Base-by-base conservation (phyloP, 768 basidiomycete genomes). In the Pisolithus orientalis region DNA sequence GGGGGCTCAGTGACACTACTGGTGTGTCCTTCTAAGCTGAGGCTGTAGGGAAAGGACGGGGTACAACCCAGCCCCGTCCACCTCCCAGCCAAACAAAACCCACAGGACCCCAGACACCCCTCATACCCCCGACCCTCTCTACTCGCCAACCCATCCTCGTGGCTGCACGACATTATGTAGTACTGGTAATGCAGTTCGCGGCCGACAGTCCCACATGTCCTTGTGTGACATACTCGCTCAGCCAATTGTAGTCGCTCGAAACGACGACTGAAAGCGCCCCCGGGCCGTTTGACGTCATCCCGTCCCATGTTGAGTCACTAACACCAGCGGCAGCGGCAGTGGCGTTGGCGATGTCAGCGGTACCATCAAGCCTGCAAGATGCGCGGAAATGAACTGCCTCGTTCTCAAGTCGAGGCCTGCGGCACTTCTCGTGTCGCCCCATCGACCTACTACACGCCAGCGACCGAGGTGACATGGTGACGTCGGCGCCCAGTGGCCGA, bases 41-140 rank as follows among this genome's bases (percentile, higher is more conserved):
- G 66, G 66, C 66, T 67, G 66, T 67, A 68, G 54, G 66, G 57
- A 69, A 67, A 70, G 65, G 67, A 69, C 69, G 65, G 58, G 57
- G 58, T 70, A 58, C 66, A 68, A 57, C 11, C 34, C 34, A 54
- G 49, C 27, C 16, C 62, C 66, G 66, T 68, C 68, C 56, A 66
- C 68, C 61, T 56, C 57, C 67, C 62, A 63, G 62, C 67, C 69
- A 69, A 59, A 51, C 51, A 49, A 29, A 50, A 63, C 58, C 65
- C 60, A 59, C 46, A 24, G 47, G 65, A 63, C 66, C 66, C 66
- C 64, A 16, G 9, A 0, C 61, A 69, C 66, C 56, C 3, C 50
- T 1, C 25, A 44, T 32, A 39, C 50, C 50, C 50, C 28, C 34
- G 34, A 34, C 34, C 34, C 14, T 13, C 34, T 34, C 34, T 34